Conservation (phyloP, 2,329 filamentous ascomycete species). For the Tolypocladium inflatum region DNA sequence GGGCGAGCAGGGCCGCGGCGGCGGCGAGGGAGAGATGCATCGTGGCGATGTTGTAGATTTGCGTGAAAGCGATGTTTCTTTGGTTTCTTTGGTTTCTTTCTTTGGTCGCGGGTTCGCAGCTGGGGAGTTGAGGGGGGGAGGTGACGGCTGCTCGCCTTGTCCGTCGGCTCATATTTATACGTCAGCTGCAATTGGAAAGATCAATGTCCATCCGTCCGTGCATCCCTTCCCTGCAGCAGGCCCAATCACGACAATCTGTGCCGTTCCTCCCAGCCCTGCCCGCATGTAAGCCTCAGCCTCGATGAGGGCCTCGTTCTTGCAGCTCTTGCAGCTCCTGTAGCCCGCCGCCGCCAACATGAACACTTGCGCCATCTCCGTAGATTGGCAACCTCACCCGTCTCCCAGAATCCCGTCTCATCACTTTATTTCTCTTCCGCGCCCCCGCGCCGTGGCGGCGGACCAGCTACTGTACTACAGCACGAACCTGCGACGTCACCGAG, state of each 20-base stretch:
- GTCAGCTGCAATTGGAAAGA: neutral
- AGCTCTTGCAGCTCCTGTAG: too few relatives aligned
- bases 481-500: neutral
- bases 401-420: neutral
- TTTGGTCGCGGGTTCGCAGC: neutral
- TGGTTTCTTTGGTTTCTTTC: too few relatives aligned
- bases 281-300: neutral
- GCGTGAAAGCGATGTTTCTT: neutral
- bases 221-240: neutral
- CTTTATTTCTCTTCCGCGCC: neutral
- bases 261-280: neutral
- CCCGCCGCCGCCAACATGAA: neutral
- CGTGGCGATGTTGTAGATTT: neutral
- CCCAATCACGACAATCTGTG: neutral
- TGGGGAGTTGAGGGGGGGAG: neutral
- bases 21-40: constrained; percentile 13
- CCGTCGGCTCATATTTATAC: neutral
- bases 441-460: neutral
- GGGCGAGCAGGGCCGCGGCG: constrained; percentile 11
- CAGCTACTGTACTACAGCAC: too few relatives aligned
- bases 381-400: neutral
- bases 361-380: neutral
- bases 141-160: neutral
- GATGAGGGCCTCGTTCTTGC: neutral
- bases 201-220: neutral